Percentiles rank a stretch among this genome's conserved stretches.
These are phyloP conservation scores for Epichloe brachyelytri DNA, from an alignment of 2,329 filamentous ascomycete genomes.

Conservation along the genomic window DNA sequence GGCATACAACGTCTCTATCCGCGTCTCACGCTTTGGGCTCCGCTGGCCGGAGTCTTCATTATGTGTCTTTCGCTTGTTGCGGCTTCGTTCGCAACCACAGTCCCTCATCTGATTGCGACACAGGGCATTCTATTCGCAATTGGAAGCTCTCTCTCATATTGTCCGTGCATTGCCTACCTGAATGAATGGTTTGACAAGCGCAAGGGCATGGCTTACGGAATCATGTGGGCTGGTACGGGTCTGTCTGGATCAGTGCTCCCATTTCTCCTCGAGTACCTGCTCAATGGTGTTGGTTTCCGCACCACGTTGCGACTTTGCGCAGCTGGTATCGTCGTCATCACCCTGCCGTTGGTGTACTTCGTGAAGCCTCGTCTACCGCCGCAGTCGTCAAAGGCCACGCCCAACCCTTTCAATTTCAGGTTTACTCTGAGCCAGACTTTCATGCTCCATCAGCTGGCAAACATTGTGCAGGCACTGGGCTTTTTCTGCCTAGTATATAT, in stretches of 20 bases:
- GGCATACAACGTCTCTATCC: slow-evolving; percentile 28
- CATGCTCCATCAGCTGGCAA: slow-evolving; percentile 40
- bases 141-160: slow-evolving; percentile 36
- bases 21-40: slow-evolving; percentile 22
- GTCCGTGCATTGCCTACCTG: slow-evolving; percentile 38
- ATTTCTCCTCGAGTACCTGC: slow-evolving; percentile 32
- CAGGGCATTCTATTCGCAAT: slow-evolving; percentile 46
- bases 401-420: slow-evolving; percentile 21
- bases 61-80: slow-evolving; percentile 35
- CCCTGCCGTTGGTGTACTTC: slow-evolving; percentile 36
- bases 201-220: slow-evolving; percentile 43
- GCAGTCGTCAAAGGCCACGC: slow-evolving; percentile 13
- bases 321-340: slow-evolving; percentile 30
- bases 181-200: slow-evolving; percentile 41
- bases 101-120: slow-evolving; percentile 37
- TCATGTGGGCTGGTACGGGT: slow-evolving; percentile 37
- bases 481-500: slow-evolving; percentile 49
- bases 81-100: slow-evolving; percentile 33
- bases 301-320: slow-evolving; percentile 35
- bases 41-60: slow-evolving; percentile 28
- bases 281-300: slow-evolving; percentile 29
- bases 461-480: slow-evolving; percentile 40
- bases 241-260: slow-evolving; percentile 32
- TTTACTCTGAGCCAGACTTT: slow-evolving; percentile 41
- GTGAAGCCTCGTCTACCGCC: slow-evolving; percentile 36